Percentiles rank a stretch among this genome's conserved stretches.
Evolutionary conservation across 345 rosid species (phyloP).

Genomic region (Jatropha curcas): DNA sequence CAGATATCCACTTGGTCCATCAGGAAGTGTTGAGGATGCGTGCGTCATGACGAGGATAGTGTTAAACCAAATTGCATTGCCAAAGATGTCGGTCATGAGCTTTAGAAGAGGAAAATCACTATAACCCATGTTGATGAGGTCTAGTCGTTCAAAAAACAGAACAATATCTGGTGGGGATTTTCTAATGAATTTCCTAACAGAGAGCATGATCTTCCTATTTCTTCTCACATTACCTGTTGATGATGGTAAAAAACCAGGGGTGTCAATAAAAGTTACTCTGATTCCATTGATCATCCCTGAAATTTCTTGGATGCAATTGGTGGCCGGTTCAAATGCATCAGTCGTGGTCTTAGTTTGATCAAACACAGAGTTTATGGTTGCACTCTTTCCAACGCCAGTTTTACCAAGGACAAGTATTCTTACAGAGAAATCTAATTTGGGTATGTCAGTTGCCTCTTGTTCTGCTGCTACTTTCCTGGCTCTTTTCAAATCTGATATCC

Average conservation of each 20-base stretch:
- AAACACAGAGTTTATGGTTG: conserved; percentile 86
- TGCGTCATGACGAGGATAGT: conserved; percentile 88
- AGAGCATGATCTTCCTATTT: conserved; percentile 71
- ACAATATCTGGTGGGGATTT: conserved; percentile 81
- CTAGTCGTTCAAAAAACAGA: conserved; percentile 80
- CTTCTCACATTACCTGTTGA: conserved; percentile 54
- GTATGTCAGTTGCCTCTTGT: conserved; percentile 71
- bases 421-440: conserved; percentile 63
- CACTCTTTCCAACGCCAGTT: conserved; percentile 98
- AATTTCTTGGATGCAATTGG: conserved; percentile 66
- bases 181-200: conserved; percentile 64
- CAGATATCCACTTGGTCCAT: conserved; percentile 70
- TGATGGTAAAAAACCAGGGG: conserved; percentile 78
- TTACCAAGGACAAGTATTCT: conserved; percentile 83
- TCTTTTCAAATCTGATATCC: conserved; percentile 62
- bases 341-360: conserved; percentile 67
- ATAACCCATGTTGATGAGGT: conserved; percentile 57
- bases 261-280: conserved; percentile 76
- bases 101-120: conserved; percentile 71
- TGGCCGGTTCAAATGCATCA: conserved; percentile 77
- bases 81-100: conserved; percentile 77
- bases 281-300: conserved; percentile 66
- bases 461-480: conserved; percentile 61
- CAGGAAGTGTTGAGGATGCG: conserved; percentile 64
- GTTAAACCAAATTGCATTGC: conserved; percentile 81